A percentile compares a stretch with the other conserved stretches of the same genome.
Conservation (phyloP, 345 rosid genomes). For the Streptanthus diversifolius region DNA sequence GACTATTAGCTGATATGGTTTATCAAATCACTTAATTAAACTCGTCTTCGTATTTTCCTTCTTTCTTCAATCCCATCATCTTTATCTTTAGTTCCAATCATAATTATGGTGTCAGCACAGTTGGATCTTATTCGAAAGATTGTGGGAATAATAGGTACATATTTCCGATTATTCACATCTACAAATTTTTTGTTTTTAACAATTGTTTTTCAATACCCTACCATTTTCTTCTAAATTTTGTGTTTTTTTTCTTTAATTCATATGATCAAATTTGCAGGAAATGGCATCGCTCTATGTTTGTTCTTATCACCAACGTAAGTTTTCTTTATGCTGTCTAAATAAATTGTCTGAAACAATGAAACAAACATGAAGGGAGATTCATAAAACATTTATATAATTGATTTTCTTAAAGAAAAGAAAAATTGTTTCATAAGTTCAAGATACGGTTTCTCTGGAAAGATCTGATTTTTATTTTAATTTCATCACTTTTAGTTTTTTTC, state of each 20-base stretch:
- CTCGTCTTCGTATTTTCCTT: neutral
- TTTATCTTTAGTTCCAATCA: neutral
- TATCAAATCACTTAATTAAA: neutral
- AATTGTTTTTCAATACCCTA: neutral
- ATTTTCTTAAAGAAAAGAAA: neutral
- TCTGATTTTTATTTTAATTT: neutral
- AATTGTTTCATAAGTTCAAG: neutral
- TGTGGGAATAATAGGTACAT: slow-evolving; percentile 60
- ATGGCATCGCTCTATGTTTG: slow-evolving; percentile 61
- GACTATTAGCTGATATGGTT: neutral
- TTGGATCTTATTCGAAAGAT: slow-evolving; percentile 41
- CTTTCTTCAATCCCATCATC: neutral
- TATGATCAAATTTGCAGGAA: slow-evolving; percentile 51
- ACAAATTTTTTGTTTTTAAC: neutral
- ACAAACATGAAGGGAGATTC: neutral
- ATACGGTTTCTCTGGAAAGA: neutral
- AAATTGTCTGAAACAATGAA: neutral
- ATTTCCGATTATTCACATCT: neutral
- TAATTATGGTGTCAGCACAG: slow-evolving; percentile 50
- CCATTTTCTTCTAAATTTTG: neutral
- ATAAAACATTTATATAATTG: neutral
- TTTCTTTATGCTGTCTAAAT: neutral
- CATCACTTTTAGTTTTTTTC: neutral
- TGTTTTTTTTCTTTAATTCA: neutral
- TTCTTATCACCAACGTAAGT: slow-evolving; percentile 89